These are phyloP conservation scores for Gastrolobium villosum DNA, from an alignment of 306 rosid genomes.

Conservation along the genomic window DNA sequence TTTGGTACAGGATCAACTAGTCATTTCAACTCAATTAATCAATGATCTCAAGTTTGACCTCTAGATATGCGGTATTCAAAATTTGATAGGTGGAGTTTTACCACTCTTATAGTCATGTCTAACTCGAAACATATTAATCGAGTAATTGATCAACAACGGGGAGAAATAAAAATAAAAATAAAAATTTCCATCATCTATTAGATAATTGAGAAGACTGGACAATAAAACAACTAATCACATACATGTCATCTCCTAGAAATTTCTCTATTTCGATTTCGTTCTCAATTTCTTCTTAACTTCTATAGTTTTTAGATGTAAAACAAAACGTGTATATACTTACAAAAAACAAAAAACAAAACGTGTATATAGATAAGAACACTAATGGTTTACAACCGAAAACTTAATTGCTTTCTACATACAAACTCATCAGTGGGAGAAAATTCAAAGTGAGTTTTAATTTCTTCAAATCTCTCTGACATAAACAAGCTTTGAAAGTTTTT, in stretches of 20 bases:
- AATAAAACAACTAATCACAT: background rate
- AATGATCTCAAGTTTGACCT: too few relatives aligned
- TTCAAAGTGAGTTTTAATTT: slow-evolving; percentile 51
- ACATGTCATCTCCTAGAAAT: background rate
- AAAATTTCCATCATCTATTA: background rate
- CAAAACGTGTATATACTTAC: background rate
- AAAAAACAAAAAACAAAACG: too few relatives aligned
- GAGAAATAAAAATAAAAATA: too few relatives aligned
- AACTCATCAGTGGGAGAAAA: slow-evolving; percentile 52
- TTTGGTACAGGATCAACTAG: too few relatives aligned
- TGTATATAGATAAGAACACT: slow-evolving; percentile 25
- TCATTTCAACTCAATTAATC: too few relatives aligned
- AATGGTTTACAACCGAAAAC: slow-evolving; percentile 51
- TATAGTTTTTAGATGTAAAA: background rate
- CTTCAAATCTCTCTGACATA: slow-evolving; percentile 64
- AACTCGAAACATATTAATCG: too few relatives aligned
- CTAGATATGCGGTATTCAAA: too few relatives aligned
- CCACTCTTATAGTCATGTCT: too few relatives aligned
- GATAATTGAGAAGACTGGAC: background rate
- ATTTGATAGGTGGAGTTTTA: too few relatives aligned
- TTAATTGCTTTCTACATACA: slow-evolving; percentile 46
- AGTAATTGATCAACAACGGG: too few relatives aligned
- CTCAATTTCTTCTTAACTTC: background rate
- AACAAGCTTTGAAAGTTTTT: slow-evolving; percentile 52
- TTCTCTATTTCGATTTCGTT: slow-evolving; percentile 2